Base-by-base conservation (phyloP, 2,329 filamentous ascomycete genomes). In the Plenodomus biglobosus region DNA sequence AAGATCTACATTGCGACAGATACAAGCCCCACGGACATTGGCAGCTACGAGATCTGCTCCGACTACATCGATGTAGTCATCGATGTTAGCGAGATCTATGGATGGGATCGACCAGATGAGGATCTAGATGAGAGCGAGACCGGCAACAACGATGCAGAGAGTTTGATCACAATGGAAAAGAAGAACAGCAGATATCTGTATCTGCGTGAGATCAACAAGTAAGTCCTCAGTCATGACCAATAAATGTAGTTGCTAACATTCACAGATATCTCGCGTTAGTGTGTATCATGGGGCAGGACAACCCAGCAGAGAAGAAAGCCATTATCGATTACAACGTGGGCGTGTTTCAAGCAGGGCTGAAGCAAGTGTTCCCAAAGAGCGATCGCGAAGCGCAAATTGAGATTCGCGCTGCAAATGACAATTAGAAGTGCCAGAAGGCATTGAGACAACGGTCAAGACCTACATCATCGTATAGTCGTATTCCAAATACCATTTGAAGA, bases 1-100 rank as follows among this genome's bases (percentile, higher is more conserved):
- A 99, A 99, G 76, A 96, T 99, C 54, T 99, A 99, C 76, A 95
- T 99, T 61, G 94, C 94, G 1, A 96, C 92, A 4, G 94, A 99
- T 71, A 94, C 87, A 22, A 87, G 89, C 34, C 92, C 92, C 0
- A 90, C 92, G 24, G 92, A 97, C 66, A 94, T 96, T 80, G 88
- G 89, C 36, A 92, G 89, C 69, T 99, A 99, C 72, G 94, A 97
- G 75, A 95, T 97, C 66, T 99, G 94, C 76, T 95, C 90, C 41
- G 94, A 99, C 70, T 97, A 96, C 70, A 96, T 99, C 61, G 94
- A 99, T 71, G 91, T 97, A 52, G 95, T 99, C 53, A 92, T 97
- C 49, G 94, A 99, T 70, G 88, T 97, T 44, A 94, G 90, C 21
- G 92, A 97, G 68, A 87, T 99, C 34, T 99, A 96, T 68, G 92